Evolutionary conservation across 2,329 filamentous ascomycete species (phyloP).

Genomic region (Coleophoma cylindrospora): DNA sequence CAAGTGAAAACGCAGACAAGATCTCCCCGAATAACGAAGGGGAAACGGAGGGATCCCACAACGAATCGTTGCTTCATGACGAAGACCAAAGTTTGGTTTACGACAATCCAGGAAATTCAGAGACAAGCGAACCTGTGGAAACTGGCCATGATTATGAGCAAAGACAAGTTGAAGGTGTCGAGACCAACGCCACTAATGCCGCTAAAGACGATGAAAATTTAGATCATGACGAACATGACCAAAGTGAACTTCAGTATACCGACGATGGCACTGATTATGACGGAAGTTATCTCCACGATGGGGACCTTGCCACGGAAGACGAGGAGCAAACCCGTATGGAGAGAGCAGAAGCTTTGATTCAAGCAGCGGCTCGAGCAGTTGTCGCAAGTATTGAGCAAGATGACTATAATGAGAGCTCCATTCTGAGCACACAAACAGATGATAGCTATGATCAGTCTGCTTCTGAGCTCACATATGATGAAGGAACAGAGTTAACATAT

Average conservation of each 20-base stretch:
- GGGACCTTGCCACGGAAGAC: constrained; percentile 7
- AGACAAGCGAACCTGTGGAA: background rate
- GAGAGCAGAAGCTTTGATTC: constrained; percentile 45
- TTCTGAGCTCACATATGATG: constrained; percentile 21
- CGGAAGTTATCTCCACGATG: background rate
- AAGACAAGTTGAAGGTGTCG: background rate
- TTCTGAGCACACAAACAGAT: constrained; percentile 27
- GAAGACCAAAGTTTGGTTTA: no score
- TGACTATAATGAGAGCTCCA: constrained; percentile 25
- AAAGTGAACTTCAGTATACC: background rate
- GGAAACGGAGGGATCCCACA: no score
- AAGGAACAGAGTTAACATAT: constrained; percentile 14
- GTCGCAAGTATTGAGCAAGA: constrained; percentile 40
- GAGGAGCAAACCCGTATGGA: constrained; percentile 17
- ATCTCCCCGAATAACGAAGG: background rate
- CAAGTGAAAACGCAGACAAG: background rate
- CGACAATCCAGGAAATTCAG: no score
- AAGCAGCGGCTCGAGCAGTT: constrained; percentile 46
- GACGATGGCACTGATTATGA: no score
- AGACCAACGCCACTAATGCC: background rate
- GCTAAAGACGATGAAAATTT: constrained; percentile 1
- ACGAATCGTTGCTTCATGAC: no score
- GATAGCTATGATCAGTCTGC: constrained; percentile 19
- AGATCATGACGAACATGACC: background rate
- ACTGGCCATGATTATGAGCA: background rate